phyloP scores from a whole-genome alignment of 2,329 filamentous ascomycete genomes.

The Venturia nashicola region DNA sequence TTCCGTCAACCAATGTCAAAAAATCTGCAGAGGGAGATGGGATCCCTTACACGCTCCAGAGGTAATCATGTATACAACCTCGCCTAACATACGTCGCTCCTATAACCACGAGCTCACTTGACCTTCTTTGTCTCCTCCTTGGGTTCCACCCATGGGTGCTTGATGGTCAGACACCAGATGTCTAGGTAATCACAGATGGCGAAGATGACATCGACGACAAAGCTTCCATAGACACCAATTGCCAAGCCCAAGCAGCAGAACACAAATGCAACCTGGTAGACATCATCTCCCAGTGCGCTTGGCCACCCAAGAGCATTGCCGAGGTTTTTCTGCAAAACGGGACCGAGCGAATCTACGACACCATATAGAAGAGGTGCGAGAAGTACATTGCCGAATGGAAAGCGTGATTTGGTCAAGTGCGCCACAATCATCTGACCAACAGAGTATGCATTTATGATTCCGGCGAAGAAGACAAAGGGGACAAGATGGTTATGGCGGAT shows the following conservation, averaged over 20 bases:
- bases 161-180: conserved; percentile 97
- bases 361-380: conserved; percentile 65
- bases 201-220: conserved; percentile 92
- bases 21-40: no score
- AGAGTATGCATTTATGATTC: conserved; percentile 85
- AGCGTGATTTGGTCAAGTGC: conserved; percentile 75
- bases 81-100: not conserved
- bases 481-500: conserved; percentile 76
- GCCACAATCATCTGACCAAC: conserved; percentile 94
- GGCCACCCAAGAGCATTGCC: conserved; percentile 25
- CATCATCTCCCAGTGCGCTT: conserved; percentile 38
- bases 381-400: conserved; percentile 85
- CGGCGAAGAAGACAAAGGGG: conserved; percentile 80
- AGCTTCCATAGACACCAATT: conserved; percentile 89
- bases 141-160: conserved; percentile 52
- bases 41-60: no score
- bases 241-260: conserved; percentile 78
- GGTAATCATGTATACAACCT: no score
- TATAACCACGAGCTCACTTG: conserved; percentile 6
- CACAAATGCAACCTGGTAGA: conserved; percentile 86
- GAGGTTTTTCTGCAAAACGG: conserved; percentile 40
- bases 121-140: conserved; percentile 16
- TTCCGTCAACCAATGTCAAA: no score
- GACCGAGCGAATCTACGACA: conserved; percentile 70
- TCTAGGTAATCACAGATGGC: conserved; percentile 97